A percentile compares a stretch with the other conserved stretches of the same genome.
phyloP scores from a whole-genome alignment of 2,329 filamentous ascomycete genomes.

The Phyllachora maydis region DNA sequence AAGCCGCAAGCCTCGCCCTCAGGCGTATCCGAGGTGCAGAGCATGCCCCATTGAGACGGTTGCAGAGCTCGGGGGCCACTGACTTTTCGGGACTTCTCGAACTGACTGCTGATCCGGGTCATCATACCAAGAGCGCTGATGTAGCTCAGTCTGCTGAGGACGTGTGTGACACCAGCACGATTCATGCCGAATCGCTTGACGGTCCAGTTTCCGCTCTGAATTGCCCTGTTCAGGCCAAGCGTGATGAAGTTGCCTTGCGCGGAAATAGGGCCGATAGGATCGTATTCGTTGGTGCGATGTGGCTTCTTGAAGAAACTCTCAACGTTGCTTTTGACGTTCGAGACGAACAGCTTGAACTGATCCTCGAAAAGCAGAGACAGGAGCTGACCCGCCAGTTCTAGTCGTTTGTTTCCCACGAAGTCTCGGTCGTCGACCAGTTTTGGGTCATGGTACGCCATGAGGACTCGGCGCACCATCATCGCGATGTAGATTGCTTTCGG shows the following conservation, averaged over 20 bases:
- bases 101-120: slow-evolving; percentile 95
- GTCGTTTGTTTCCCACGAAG: slow-evolving; percentile 92
- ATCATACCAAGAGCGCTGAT: slow-evolving; percentile 98
- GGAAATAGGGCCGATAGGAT: slow-evolving; percentile 67
- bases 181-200: slow-evolving; percentile 99
- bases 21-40: slow-evolving; percentile 90
- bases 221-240: slow-evolving; percentile 82
- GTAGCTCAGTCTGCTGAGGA: slow-evolving; percentile 86
- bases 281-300: slow-evolving; percentile 70
- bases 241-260: slow-evolving; percentile 78
- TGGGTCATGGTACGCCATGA: slow-evolving; percentile 83
- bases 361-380: slow-evolving; percentile 90
- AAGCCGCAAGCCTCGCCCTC: slow-evolving; percentile 97
- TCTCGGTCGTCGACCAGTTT: slow-evolving; percentile 88
- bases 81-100: slow-evolving; percentile 95
- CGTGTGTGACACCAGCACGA: slow-evolving; percentile 86
- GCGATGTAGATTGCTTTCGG: slow-evolving; percentile 95
- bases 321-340: slow-evolving; percentile 76
- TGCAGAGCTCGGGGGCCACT: slow-evolving; percentile 88
- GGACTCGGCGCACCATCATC: slow-evolving; percentile 88
- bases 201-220: slow-evolving; percentile 95
- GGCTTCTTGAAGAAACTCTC: slow-evolving; percentile 93
- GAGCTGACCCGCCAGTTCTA: slow-evolving; percentile 88
- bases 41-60: slow-evolving; percentile 94
- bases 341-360: slow-evolving; percentile 87